Base-by-base conservation (phyloP, 345 rosid genomes). In the Camelina neglecta region DNA sequence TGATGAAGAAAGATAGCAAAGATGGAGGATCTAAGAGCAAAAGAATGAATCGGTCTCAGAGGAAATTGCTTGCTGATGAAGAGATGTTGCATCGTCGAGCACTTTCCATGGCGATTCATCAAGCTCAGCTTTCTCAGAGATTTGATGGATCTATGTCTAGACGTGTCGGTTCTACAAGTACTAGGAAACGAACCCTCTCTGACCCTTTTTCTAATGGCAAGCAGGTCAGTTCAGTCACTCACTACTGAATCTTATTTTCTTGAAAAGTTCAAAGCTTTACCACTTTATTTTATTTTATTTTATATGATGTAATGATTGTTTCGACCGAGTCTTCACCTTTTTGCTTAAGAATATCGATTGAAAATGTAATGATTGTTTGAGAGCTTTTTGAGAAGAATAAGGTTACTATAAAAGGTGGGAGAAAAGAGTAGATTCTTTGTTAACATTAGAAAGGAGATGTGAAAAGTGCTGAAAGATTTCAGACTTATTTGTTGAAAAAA, bases 91-190 rank as follows among this genome's bases (percentile, higher is more conserved):
- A 94, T 76, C 87, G 91, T 23, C 95, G 93, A 85, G 97, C 96
- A 82, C 68, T 95, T 9, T 95, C 99, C 24, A 89, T 92, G 99
- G 99, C 91, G 36, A 83, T 90, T 74, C 96, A 92, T 21, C 98
- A 94, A 79, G 89, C 88, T 67, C 92, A 86, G 55, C 78, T 87
- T 79, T 95, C 99, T 67, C 99, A 89, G 85, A 82, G 99, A 82
- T 90, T 90, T 42, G 97, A 95, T 6, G 97, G 99, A 83, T 95
- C 99, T 87, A 92, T 95, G 93, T 95, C 99, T 13, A 84, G 97
- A 69, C 85, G 97, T 70, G 84, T 86, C 71, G 90, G 96, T 76
- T 87, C 93, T 64, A 88, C 97, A 9, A 90, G 93, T 79, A 87
- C 96, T 15, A 63, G 75, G 47, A 82, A 93, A 71, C 84, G 85